phyloP scores from a whole-genome alignment of 1,284 basidiomycete genomes.

The Tilletiopsis washingtonensis region DNA sequence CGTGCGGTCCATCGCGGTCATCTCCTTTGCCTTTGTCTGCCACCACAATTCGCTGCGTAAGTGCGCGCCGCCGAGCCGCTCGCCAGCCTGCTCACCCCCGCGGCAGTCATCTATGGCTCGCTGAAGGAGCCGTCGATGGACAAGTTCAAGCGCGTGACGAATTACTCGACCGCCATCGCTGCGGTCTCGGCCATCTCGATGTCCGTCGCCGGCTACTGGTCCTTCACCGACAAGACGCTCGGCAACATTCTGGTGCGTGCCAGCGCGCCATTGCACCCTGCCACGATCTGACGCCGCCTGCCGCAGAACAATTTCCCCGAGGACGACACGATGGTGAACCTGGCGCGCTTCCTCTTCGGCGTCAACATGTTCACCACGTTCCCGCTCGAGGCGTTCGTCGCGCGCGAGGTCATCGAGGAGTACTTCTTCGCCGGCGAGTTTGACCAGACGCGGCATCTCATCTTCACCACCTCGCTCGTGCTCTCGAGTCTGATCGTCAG shows the following conservation, averaged over 20 bases:
- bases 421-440: constrained; percentile 35
- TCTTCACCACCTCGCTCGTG: constrained; percentile 81
- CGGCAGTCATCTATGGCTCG: constrained; percentile 70
- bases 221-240: constrained; percentile 88
- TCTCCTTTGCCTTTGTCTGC: constrained; percentile 47
- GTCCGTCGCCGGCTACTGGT: constrained; percentile 80
- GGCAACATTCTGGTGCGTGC: constrained; percentile 40
- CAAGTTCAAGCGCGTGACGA: constrained; percentile 86
- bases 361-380: constrained; percentile 97
- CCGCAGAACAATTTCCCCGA: constrained; percentile 43
- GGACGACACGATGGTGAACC: constrained; percentile 51
- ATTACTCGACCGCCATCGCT: constrained; percentile 51
- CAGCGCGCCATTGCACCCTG: neutral
- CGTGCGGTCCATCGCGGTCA: constrained; percentile 42
- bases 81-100: neutral
- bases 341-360: constrained; percentile 90
- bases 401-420: constrained; percentile 61
- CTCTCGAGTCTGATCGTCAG: constrained; percentile 76
- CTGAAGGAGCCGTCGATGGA: constrained; percentile 86
- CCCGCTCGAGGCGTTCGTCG: constrained; percentile 85
- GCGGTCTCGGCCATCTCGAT: constrained; percentile 51
- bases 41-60: constrained; percentile 43
- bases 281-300: neutral
- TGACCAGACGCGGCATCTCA: constrained; percentile 61
- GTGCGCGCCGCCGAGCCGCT: neutral